A percentile compares a stretch with the other conserved stretches of the same genome.
Conservation (phyloP, 208 protist species). For the Herpetomonas tarakana region DNA sequence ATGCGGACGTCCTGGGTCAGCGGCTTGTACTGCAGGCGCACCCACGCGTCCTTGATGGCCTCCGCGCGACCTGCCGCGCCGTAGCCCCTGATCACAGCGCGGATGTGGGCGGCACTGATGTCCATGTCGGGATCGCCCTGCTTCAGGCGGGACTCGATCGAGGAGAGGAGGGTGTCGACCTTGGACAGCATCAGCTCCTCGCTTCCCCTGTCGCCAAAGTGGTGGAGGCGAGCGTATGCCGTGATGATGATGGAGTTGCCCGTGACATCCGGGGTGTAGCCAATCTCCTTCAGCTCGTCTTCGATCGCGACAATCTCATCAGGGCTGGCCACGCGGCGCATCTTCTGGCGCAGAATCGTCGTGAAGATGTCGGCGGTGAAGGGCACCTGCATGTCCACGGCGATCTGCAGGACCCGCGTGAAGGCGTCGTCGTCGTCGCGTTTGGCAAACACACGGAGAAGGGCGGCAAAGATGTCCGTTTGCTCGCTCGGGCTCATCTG, state of each 20-base stretch:
- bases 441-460: conserved; percentile 63
- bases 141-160: conserved; percentile 81
- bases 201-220: conserved; percentile 82
- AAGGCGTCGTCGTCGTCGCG: conserved; percentile 59
- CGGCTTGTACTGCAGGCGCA: conserved; percentile 53
- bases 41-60: conserved; percentile 73
- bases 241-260: conserved; percentile 87
- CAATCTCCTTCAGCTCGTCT: conserved; percentile 45
- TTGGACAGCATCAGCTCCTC: conserved; percentile 88
- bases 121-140: conserved; percentile 84
- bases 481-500: conserved; percentile 20
- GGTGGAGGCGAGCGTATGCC: conserved; percentile 70
- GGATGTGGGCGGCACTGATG: conserved; percentile 78
- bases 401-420: conserved; percentile 50
- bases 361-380: conserved; percentile 46
- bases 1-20: conserved; percentile 78
- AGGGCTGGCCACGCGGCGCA: conserved; percentile 57
- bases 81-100: conserved; percentile 83
- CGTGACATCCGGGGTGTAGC: conserved; percentile 74
- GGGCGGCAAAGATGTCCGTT: conserved; percentile 36
- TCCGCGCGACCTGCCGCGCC: conserved; percentile 75
- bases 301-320: conserved; percentile 80
- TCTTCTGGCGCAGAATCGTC: conserved; percentile 64
- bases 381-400: conserved; percentile 34
- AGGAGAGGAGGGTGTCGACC: conserved; percentile 84